Evolutionary conservation across 768 basidiomycete genomes (phyloP).

Genomic region (Tubosaeta sp.): DNA sequence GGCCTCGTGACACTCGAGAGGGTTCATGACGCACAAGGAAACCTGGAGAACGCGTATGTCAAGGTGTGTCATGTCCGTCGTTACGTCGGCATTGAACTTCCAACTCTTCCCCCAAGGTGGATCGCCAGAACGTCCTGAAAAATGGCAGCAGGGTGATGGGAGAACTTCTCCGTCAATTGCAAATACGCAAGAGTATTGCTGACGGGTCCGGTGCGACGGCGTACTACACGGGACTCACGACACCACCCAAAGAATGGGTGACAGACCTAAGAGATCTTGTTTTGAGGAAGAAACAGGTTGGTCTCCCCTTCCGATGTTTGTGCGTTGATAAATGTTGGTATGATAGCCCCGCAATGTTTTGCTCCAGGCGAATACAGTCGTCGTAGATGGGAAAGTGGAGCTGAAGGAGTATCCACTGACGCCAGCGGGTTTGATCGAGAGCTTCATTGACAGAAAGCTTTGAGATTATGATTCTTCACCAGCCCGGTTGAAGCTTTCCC

Average conservation of each 20-base stretch:
- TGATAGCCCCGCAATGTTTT: conserved; percentile 77
- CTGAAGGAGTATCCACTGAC: conserved; percentile 79
- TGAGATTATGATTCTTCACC: no score
- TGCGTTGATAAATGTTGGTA: not conserved
- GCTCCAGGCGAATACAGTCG: conserved; percentile 75
- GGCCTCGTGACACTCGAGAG: conserved; percentile 71
- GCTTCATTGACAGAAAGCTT: conserved; percentile 69
- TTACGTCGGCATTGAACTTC: not conserved
- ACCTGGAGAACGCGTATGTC: conserved; percentile 64
- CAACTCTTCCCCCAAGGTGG: conserved; percentile 44
- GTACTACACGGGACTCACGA: conserved; percentile 78
- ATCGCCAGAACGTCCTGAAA: conserved; percentile 62
- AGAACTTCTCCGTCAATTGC: conserved; percentile 72
- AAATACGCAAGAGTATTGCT: conserved; percentile 82
- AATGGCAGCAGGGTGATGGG: conserved; percentile 66
- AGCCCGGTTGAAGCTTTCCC: no score
- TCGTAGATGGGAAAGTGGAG: conserved; percentile 62
- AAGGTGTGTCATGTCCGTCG: conserved; percentile 41
- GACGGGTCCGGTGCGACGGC: conserved; percentile 75
- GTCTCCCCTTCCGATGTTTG: not conserved
- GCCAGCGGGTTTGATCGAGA: conserved; percentile 69
- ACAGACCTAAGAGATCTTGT: conserved; percentile 75
- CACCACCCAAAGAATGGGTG: conserved; percentile 67
- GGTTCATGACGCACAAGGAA: conserved; percentile 51
- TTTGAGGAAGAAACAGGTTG: conserved; percentile 66